Conservation (phyloP, 768 basidiomycete species). For the Suillus subalutaceus region DNA sequence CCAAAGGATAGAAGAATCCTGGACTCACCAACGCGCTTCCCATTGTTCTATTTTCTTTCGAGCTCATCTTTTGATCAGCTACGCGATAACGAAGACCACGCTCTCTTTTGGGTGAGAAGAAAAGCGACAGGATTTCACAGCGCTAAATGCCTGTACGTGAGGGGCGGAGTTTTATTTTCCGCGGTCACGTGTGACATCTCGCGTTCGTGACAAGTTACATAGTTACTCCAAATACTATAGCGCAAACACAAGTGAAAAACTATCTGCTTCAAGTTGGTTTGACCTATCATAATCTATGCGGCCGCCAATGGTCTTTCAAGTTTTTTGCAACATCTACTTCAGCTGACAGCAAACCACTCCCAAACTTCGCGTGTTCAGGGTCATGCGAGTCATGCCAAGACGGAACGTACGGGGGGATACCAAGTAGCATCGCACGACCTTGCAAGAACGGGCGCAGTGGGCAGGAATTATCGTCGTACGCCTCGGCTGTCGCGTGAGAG, state of each 20-base stretch:
- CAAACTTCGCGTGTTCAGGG: conserved; percentile 8
- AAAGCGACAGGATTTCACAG: neutral
- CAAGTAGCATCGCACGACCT: conserved; percentile 55
- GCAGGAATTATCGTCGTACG: neutral
- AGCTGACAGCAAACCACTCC: conserved; percentile 41
- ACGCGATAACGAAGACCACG: neutral
- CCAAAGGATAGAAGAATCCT: neutral
- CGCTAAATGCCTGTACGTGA: neutral
- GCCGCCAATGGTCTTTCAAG: conserved; percentile 68
- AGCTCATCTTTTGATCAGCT: neutral
- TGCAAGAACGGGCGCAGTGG: conserved; percentile 42
- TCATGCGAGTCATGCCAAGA: conserved; percentile 5
- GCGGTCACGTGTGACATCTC: conserved; percentile 5
- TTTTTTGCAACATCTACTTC: conserved; percentile 65
- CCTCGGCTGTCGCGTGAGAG: neutral
- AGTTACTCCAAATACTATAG: neutral
- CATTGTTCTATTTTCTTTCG: neutral
- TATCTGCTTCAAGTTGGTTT: neutral
- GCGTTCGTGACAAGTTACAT: conserved; percentile 4
- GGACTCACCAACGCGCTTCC: neutral
- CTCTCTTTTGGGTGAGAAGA: conserved; percentile 7
- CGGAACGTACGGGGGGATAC: conserved; percentile 22
- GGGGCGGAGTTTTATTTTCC: conserved; percentile 1
- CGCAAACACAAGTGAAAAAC: neutral
- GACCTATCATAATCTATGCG: conserved; percentile 49